phyloP scores from a whole-genome alignment of 2,329 filamentous ascomycete species.

The Neonectria sp. region DNA sequence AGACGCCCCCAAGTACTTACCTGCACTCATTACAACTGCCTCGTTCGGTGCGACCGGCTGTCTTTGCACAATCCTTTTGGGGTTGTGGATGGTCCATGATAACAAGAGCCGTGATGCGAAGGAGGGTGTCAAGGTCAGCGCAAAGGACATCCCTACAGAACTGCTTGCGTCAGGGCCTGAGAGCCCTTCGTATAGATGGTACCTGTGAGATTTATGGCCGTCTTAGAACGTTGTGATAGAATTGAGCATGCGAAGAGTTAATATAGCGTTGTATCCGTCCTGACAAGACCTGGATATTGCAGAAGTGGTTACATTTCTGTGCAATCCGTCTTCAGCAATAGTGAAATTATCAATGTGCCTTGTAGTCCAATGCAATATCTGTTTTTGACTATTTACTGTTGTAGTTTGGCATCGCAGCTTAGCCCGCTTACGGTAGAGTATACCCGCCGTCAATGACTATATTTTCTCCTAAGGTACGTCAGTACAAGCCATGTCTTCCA shows the following conservation, averaged over 20 bases:
- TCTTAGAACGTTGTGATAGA: not conserved
- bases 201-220: conserved; percentile 5
- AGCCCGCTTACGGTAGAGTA: conserved; percentile 42
- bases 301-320: not conserved
- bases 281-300: not conserved
- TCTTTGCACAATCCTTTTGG: conserved; percentile 17
- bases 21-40: conserved; percentile 26
- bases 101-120: conserved; percentile 23
- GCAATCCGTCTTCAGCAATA: not conserved
- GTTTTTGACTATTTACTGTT: not conserved
- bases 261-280: not conserved
- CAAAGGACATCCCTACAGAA: conserved; percentile 28
- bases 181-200: conserved; percentile 27
- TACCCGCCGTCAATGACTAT: conserved; percentile 47
- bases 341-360: no score
- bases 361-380: no score
- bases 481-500: not conserved
- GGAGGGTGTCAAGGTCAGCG: conserved; percentile 24
- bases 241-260: not conserved
- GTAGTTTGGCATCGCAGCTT: not conserved
- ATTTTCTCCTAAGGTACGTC: conserved; percentile 39
- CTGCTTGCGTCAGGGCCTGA: conserved; percentile 24
- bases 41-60: conserved; percentile 28
- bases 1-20: conserved; percentile 29
- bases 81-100: conserved; percentile 27